These are phyloP conservation scores for Amaranthus hypochondriacus DNA, from an alignment of 148 eudicot genomes.

Conservation along the genomic window DNA sequence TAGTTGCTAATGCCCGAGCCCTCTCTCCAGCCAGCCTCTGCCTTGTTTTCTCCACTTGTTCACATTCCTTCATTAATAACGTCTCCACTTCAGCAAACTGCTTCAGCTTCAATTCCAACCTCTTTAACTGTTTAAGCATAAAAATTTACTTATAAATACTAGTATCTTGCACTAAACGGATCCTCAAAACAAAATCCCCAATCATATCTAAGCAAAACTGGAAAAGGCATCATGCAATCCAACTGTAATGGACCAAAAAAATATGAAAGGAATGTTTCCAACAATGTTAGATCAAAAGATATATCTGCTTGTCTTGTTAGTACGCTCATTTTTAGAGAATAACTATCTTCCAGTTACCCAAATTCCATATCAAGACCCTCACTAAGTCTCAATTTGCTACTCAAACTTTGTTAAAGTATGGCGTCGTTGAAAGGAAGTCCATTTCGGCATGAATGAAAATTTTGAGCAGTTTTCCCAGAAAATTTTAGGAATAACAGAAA, in stretches of 20 bases:
- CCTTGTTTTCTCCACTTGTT: constrained; percentile 78
- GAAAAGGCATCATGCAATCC: neutral
- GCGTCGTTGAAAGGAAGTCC: too few relatives aligned
- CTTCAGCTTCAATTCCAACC: constrained; percentile 91
- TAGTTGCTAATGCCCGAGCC: constrained; percentile 45
- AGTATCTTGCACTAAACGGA: neutral
- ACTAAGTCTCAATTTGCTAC: neutral
- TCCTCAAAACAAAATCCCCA: neutral
- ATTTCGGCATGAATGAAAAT: too few relatives aligned
- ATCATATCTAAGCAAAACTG: neutral
- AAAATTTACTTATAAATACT: neutral
- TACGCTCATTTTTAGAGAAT: neutral
- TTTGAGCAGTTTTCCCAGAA: too few relatives aligned
- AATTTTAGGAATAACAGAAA: too few relatives aligned
- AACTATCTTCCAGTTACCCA: neutral
- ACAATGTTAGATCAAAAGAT: neutral
- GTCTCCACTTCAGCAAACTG: constrained; percentile 97
- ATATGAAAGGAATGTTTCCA: neutral
- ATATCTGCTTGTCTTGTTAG: neutral
- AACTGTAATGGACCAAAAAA: neutral
- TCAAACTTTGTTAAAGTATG: neutral
- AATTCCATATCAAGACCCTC: neutral
- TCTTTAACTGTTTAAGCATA: constrained; percentile 58
- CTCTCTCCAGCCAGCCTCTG: constrained; percentile 81
- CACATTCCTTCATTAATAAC: constrained; percentile 88